A percentile compares a stretch with the other conserved stretches of the same genome.
phyloP scores from a whole-genome alignment of 2,329 filamentous ascomycete genomes.

The Colletotrichum orchidophilum region DNA sequence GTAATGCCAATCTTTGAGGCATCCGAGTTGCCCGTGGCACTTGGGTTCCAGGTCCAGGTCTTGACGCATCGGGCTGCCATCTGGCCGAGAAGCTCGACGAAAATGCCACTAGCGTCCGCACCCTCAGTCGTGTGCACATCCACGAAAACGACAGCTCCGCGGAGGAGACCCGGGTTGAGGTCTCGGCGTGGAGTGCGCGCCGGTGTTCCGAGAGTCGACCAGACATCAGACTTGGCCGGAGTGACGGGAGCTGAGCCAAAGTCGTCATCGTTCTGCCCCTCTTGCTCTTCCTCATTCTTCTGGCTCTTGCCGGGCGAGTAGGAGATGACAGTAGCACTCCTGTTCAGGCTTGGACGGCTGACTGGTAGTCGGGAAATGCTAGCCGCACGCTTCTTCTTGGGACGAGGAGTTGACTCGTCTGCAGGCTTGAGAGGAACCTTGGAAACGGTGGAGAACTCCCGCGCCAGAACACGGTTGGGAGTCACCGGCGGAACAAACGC shows the following conservation, averaged over 20 bases:
- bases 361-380: conserved; percentile 59
- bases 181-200: conserved; percentile 65
- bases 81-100: conserved; percentile 79
- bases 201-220: conserved; percentile 65
- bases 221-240: conserved; percentile 59
- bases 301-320: conserved; percentile 61
- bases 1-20: conserved; percentile 76
- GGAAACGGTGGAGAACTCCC: conserved; percentile 76
- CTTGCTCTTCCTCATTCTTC: conserved; percentile 39
- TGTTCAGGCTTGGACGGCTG: conserved; percentile 54
- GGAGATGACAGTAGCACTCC: conserved; percentile 63
- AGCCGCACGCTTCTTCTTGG: conserved; percentile 59
- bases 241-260: conserved; percentile 50
- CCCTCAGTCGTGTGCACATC: conserved; percentile 87
- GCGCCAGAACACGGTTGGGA: conserved; percentile 61
- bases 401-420: conserved; percentile 63
- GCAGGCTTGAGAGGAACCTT: conserved; percentile 80
- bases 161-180: conserved; percentile 63
- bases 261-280: conserved; percentile 39
- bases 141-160: conserved; percentile 81
- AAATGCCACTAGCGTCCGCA: conserved; percentile 82
- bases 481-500: conserved; percentile 58
- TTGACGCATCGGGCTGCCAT: conserved; percentile 86
- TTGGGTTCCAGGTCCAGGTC: conserved; percentile 78
- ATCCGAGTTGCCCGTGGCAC: conserved; percentile 43